Evolutionary conservation across 2,329 filamentous ascomycete genomes (phyloP).

Genomic region (Pseudohalonectria lignicola): DNA sequence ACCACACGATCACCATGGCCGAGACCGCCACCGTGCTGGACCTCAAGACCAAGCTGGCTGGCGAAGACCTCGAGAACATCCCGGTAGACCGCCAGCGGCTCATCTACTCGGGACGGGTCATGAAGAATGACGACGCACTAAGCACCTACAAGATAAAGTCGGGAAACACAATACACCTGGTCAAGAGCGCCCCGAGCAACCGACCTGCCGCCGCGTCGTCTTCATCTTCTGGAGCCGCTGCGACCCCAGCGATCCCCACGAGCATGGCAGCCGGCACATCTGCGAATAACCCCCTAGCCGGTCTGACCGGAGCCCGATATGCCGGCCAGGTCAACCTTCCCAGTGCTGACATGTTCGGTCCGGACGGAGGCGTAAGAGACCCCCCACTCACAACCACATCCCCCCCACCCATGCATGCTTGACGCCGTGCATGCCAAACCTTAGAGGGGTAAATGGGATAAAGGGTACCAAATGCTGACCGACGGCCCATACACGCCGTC

Average conservation of each 20-base stretch:
- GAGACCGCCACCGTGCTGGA: constrained; percentile 69
- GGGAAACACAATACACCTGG: constrained; percentile 90
- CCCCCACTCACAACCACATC: not conserved
- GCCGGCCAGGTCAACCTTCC: constrained; percentile 87
- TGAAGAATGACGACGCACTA: constrained; percentile 88
- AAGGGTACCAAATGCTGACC: no score
- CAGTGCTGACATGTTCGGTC: constrained; percentile 79
- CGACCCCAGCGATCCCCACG: constrained; percentile 52
- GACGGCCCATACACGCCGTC: not conserved
- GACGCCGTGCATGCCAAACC: no score
- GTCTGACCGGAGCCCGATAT: constrained; percentile 84
- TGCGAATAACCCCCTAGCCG: constrained; percentile 81
- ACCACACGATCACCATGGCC: constrained; percentile 72
- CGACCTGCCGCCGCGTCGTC: constrained; percentile 31
- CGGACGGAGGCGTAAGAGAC: constrained; percentile 77
- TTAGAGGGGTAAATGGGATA: no score
- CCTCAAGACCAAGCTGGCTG: constrained; percentile 80
- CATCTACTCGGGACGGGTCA: constrained; percentile 93
- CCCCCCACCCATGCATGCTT: no score
- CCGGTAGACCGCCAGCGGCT: constrained; percentile 82
- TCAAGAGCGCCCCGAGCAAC: constrained; percentile 93
- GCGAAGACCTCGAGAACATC: constrained; percentile 73
- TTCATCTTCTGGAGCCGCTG: constrained; percentile 23
- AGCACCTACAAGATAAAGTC: constrained; percentile 88
- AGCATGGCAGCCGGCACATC: constrained; percentile 69